phyloP scores from a whole-genome alignment of 1,139 yeast species.

The Schwanniomyces etchellsii region DNA sequence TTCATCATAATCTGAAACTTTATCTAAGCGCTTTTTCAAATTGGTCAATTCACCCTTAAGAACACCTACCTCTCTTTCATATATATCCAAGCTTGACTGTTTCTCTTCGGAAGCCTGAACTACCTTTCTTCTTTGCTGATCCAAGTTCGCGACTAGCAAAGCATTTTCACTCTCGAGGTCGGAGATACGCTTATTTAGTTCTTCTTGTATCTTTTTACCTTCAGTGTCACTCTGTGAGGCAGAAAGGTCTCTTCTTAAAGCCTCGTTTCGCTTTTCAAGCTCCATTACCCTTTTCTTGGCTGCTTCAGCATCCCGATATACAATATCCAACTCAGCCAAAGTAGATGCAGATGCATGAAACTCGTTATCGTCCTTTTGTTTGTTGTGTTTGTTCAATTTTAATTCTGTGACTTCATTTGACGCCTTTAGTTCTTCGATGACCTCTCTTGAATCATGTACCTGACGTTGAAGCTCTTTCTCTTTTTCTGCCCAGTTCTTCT shows the following conservation, averaged over 20 bases:
- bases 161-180: slow-evolving; percentile 68
- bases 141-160: slow-evolving; percentile 56
- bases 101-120: slow-evolving; percentile 29
- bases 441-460: slow-evolving; percentile 40
- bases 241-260: slow-evolving; percentile 61
- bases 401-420: slow-evolving; percentile 50
- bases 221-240: slow-evolving; percentile 42
- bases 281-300: slow-evolving; percentile 65
- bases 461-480: slow-evolving; percentile 41
- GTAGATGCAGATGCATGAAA: slow-evolving; percentile 21
- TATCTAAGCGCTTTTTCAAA: slow-evolving; percentile 41
- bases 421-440: slow-evolving; percentile 50
- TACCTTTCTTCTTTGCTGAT: slow-evolving; percentile 38
- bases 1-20: slow-evolving; percentile 66
- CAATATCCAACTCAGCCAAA: slow-evolving; percentile 55
- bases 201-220: slow-evolving; percentile 25
- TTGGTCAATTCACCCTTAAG: slow-evolving; percentile 45
- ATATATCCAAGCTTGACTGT: slow-evolving; percentile 24
- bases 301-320: slow-evolving; percentile 69
- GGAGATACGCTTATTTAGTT: slow-evolving; percentile 35
- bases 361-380: slow-evolving; percentile 11
- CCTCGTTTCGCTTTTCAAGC: slow-evolving; percentile 74
- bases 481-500: slow-evolving; percentile 52
- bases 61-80: slow-evolving; percentile 42
- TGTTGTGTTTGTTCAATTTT: slow-evolving; percentile 40